Evolutionary conservation across 2,329 filamentous ascomycete genomes (phyloP), one percentile per base, ranked within the genome.

Genomic region (Venturia aucupariae): DNA sequence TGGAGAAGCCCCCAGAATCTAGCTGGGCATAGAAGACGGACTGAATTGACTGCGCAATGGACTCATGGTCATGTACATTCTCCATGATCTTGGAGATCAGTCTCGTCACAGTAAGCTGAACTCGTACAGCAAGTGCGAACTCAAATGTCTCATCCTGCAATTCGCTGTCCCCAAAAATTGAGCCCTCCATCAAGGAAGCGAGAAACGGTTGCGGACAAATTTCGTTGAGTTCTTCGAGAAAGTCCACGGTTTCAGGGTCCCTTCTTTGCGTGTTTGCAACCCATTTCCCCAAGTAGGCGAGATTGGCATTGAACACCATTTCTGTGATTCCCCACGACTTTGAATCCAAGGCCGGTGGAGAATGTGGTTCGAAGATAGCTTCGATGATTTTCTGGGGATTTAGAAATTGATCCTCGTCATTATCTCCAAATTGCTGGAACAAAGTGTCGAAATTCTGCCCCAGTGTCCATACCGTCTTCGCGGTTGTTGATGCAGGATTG

Each of bases 41-140:
- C 1, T 69, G 66, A 4, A 84, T 65, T 15, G 77, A 68, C 11
- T 70, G 68, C 15, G 19, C 7, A 19, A 57, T 57, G 4, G 8
- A 11, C 15, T 77, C 70, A 4, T 80, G 76, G 66, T 79, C 69
- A 59, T 77, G 80, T 10, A 67, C 68, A 1, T 68, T 66, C 5
- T 72, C 68, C 35, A 72, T 65, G 38, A 73, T 67, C 8, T 72
- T 71, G 11, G 70, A 71, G 48, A 75, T 70, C 4, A 82, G 69
- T 6, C 74, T 70, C n/a, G 75, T 67, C 48, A 85, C 79, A n/a
- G 80, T 73, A 13, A 78, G 74, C 67, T 86, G 84, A 2, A 82
- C 85, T 2, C 83, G 78, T 27, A 86, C 75, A 7, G 82, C 80
- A 7, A 86, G 70, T 1, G 77, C 80, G 27, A 85, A 67, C 3